Percentiles rank a stretch among this genome's conserved stretches.
These are phyloP conservation scores for Fusarium sp. DNA, from an alignment of 2,329 filamentous ascomycete genomes.

Conservation along the genomic window DNA sequence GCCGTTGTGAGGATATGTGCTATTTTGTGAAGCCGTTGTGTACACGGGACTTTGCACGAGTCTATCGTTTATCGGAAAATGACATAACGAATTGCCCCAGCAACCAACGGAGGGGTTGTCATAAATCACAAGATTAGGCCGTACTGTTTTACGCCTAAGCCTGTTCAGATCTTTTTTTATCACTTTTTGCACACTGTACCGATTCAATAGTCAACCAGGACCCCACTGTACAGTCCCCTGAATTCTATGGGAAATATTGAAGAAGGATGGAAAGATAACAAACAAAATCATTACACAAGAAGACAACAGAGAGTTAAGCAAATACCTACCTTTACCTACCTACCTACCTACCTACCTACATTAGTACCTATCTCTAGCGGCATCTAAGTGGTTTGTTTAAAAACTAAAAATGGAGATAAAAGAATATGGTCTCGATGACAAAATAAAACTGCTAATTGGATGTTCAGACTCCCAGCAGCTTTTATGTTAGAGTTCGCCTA, in stretches of 20 bases:
- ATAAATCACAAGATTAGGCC: background rate
- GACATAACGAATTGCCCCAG: conserved; percentile 45
- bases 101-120: conserved; percentile 30
- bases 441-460: background rate
- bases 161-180: background rate
- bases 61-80: conserved; percentile 30
- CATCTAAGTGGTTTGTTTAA: background rate
- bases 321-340: background rate
- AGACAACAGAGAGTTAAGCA: background rate
- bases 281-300: background rate
- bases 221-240: conserved; percentile 9
- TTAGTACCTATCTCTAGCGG: background rate
- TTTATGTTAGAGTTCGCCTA: background rate
- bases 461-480: background rate
- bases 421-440: background rate
- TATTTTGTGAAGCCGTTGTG: conserved; percentile 31
- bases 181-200: background rate
- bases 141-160: too few relatives aligned
- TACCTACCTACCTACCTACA: too few relatives aligned
- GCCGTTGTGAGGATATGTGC: conserved; percentile 27
- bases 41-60: conserved; percentile 26
- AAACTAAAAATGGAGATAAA: too few relatives aligned
- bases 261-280: background rate
- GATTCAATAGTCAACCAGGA: background rate
- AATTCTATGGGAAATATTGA: background rate